Evolutionary conservation across 176 grass and related monocot species (phyloP), one percentile per base, ranked within the genome.

Genomic region (Rhynchospora breviuscula): DNA sequence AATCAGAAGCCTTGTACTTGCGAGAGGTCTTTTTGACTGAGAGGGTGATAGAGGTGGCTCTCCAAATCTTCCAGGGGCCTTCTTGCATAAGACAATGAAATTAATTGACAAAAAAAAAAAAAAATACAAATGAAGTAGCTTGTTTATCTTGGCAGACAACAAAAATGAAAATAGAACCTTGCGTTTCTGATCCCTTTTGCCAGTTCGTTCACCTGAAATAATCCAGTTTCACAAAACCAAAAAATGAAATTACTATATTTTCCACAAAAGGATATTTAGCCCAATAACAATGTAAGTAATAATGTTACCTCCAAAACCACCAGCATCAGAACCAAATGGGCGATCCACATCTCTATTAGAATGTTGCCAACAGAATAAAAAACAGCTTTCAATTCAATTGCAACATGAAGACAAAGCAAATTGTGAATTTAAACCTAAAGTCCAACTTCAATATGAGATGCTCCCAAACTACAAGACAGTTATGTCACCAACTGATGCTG

Each of bases 151-250:
- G 63, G 66, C 18, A 47, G 10, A 85, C 6, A 73, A 83, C 48
- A 71, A 5, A 56, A 44, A 59, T 19, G 29, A 79, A 94, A 33
- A 75, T 84, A 82, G 83, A 85, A 98, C 96, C 96, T 98, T 98
- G 48, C 96, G 80, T 86, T 93, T 98, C 86, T 98, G 92, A 64
- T 98, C 96, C 70, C 96, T 86, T 82, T 98, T 98, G 45, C 85
- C 87, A 12, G 82, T 67, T 81, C 92, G 89, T 48, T 98, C 95
- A 90, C 95, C 95, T 98, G 86, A 79, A 29, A 29, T 29, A 84
- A 79, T 62, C 25, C 72, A 71, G 85, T 48, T 65, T 29, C 67
- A 31, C 54, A 45, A 13, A n/a, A 85, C 63, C 21, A 85, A 86
- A 58, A 51, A 79, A 85, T 18, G 78, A n/a, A 81, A 26, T 78